Conservation (phyloP, 2,329 filamentous ascomycete species). For the Microcera coccophila region DNA sequence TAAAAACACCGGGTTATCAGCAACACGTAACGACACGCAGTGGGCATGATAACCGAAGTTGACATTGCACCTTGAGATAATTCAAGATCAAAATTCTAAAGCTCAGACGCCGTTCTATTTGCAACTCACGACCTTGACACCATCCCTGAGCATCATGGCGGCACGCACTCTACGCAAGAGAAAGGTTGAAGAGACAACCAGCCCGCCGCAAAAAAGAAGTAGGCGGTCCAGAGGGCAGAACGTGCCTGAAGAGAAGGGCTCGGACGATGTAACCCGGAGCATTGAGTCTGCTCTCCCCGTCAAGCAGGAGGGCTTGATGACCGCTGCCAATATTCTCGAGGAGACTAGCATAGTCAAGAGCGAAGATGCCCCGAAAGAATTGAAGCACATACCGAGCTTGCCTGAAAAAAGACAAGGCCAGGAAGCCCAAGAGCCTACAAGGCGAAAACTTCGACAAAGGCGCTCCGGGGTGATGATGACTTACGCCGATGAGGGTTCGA, state of each 20-base stretch:
- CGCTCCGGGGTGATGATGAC: slow-evolving; percentile 1
- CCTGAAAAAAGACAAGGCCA: not conserved
- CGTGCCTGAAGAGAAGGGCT: not conserved
- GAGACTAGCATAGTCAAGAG: not conserved
- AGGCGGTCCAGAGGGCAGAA: slow-evolving; percentile 1
- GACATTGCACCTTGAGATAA: no score
- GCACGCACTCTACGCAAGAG: slow-evolving; percentile 13
- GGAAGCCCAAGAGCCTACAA: not conserved
- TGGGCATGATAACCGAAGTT: no score
- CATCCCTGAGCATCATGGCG: no score
- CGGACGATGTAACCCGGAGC: slow-evolving; percentile 19
- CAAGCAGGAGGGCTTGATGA: not conserved
- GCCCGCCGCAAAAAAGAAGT: slow-evolving; percentile 9
- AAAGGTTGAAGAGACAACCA: not conserved
- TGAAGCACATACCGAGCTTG: not conserved
- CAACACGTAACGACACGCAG: no score
- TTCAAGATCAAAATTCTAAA: no score
- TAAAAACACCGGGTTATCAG: no score
- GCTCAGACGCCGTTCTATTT: no score
- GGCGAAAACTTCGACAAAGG: slow-evolving; percentile 8
- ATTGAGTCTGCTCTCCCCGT: slow-evolving; percentile 10
- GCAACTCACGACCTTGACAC: no score
- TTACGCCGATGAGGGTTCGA: slow-evolving; percentile 19
- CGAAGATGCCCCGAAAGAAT: not conserved
- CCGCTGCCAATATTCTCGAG: no score